Evolutionary conservation across 768 basidiomycete genomes (phyloP).

Genomic region (Rhodotorula paludigena): DNA sequence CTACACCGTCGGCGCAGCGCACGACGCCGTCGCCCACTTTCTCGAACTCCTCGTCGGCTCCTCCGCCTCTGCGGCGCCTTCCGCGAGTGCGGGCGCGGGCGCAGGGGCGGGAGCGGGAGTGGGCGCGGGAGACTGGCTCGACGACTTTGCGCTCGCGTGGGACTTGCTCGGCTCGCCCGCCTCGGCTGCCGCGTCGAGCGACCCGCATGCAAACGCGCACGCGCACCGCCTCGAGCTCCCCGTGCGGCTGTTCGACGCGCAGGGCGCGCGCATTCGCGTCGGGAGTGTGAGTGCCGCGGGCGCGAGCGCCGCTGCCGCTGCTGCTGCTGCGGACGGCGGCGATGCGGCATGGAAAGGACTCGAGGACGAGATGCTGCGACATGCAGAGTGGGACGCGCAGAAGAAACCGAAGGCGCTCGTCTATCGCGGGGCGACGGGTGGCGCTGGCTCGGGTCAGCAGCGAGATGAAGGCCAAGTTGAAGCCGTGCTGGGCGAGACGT

Average conservation of each 20-base stretch:
- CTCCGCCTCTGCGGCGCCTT: background rate
- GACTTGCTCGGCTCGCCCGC: slow-evolving; percentile 36
- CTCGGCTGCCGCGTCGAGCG: background rate
- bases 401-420: background rate
- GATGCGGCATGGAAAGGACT: slow-evolving; percentile 56
- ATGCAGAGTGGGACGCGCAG: slow-evolving; percentile 41
- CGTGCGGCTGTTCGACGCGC: slow-evolving; percentile 60
- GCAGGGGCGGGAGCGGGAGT: background rate
- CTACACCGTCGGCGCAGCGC: slow-evolving; percentile 82
- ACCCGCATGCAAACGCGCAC: background rate
- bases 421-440: background rate
- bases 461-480: background rate
- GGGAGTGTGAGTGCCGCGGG: background rate
- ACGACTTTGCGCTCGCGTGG: slow-evolving; percentile 89
- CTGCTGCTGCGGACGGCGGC: background rate
- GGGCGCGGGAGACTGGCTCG: slow-evolving; percentile 49
- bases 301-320: background rate
- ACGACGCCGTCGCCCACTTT: slow-evolving; percentile 71
- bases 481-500: slow-evolving; percentile 39
- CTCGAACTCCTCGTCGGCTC: slow-evolving; percentile 58
- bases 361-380: slow-evolving; percentile 63
- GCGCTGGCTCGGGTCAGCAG: background rate
- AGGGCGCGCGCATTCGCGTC: slow-evolving; percentile 59
- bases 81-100: slow-evolving; percentile 37
- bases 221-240: slow-evolving; percentile 55